Percentiles rank a stretch among this genome's conserved stretches.
phyloP scores from a whole-genome alignment of 345 rosid species.

The Salix brachista region DNA sequence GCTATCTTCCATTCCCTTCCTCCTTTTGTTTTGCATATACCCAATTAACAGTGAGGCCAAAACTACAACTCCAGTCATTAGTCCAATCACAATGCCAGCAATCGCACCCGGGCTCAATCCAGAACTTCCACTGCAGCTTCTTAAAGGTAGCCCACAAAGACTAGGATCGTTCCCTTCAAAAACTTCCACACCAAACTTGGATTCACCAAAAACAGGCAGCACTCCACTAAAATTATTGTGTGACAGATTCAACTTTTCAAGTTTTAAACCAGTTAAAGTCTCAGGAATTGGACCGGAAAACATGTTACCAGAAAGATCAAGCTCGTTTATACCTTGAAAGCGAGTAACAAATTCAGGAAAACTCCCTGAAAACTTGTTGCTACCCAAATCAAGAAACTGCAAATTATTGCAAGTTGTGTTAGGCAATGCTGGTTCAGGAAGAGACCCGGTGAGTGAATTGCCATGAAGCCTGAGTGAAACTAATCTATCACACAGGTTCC shows the following conservation, averaged over 20 bases:
- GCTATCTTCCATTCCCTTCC: conserved; percentile 50
- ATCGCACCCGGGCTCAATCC: conserved; percentile 78
- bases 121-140: conserved; percentile 55
- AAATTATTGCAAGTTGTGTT: conserved; percentile 61
- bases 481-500: conserved; percentile 88
- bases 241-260: conserved; percentile 76
- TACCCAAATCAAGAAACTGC: conserved; percentile 74
- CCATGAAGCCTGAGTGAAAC: conserved; percentile 61
- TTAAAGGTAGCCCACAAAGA: conserved; percentile 82
- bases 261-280: conserved; percentile 44
- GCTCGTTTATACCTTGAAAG: conserved; percentile 60
- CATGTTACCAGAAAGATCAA: conserved; percentile 74
- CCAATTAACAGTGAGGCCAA: conserved; percentile 79
- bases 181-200: conserved; percentile 57
- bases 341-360: conserved; percentile 70
- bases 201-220: conserved; percentile 60
- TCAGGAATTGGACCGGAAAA: conserved; percentile 71
- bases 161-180: conserved; percentile 80
- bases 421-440: conserved; percentile 84
- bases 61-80: conserved; percentile 86
- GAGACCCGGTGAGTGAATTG: conserved; percentile 56
- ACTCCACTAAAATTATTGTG: conserved; percentile 81
- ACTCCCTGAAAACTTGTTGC: conserved; percentile 69
- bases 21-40: conserved; percentile 82
- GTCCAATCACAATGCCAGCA: conserved; percentile 92